Evolutionary conservation across 73 alveolate species (phyloP), one percentile per base, ranked within the genome.

Genomic region (Symbiodinium natans): DNA sequence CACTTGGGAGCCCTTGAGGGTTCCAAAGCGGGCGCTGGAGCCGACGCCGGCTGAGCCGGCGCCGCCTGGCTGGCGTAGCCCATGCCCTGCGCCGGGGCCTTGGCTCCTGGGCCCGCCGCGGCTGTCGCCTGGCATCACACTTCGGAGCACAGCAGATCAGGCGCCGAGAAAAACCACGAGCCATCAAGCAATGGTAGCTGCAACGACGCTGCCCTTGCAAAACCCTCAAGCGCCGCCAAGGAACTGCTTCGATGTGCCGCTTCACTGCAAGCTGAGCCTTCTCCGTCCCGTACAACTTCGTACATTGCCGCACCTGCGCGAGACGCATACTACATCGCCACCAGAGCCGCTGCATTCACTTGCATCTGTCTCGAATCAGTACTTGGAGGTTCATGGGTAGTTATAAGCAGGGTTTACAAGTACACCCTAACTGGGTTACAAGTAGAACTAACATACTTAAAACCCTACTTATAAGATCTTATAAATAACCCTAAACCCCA

Each of bases 241-340:
- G 11, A 29, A 15, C 80, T 17, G 85, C 94, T 2, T 46, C 86
- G 46, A 88, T 88, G 86, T 88, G 42, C 29, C 74, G 86, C 95
- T 88, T 63, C 74, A 88, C 95, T 9, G 86, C 86, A 21, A 52
- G 86, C 86, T 68, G 86, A 17, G 46, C 95, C n/a, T 74, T 80
- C 94, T 87, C 95, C 1, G 85, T 39, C 7, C 95, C 95, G 27
- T 88, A 88, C 43, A 88, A 71, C 86, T 68, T 56, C 8, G 95
- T 88, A 86, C 95, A 88, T 5, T 40, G 95, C 73, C 74, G 71
- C 94, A 87, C 94, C 94, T 87, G 56, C 0, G 29, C 36, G 21
- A 25, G 27, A 29, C 13, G 54, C n/a, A 1, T 17, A 71, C 43
- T 1, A 71, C 25, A 71, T 8, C 41, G 31, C 31, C 83, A 71